These are phyloP conservation scores for Acidiella bohemica DNA, from an alignment of 495 filamentous ascomycete species.

Conservation along the genomic window DNA sequence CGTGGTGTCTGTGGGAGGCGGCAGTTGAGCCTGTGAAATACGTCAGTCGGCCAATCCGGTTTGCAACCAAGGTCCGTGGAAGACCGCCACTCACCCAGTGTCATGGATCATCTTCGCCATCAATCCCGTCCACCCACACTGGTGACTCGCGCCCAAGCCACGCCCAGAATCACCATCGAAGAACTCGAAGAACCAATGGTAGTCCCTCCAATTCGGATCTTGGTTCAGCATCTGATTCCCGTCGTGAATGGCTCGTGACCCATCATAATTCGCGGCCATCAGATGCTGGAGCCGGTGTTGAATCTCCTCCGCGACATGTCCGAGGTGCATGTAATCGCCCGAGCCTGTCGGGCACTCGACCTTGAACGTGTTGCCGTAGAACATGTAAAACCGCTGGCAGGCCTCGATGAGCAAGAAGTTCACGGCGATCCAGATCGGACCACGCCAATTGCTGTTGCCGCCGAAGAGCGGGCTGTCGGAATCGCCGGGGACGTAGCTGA, in stretches of 20 bases:
- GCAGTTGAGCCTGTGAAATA: constrained; percentile 55
- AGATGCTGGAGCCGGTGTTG: constrained; percentile 91
- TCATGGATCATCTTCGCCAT: constrained; percentile 96
- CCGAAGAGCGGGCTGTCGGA: constrained; percentile 89
- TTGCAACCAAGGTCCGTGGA: too few species aligned
- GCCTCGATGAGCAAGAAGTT: constrained; percentile 93
- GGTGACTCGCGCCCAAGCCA: constrained; percentile 83
- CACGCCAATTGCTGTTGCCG: constrained; percentile 94
- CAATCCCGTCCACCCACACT: constrained; percentile 94
- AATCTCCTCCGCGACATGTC: constrained; percentile 89
- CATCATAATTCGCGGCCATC: constrained; percentile 69
- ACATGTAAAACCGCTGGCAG: constrained; percentile 83
- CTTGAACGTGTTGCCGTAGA: constrained; percentile 76
- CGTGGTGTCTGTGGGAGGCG: constrained; percentile 86
- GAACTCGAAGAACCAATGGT: constrained; percentile 94
- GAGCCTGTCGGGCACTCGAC: constrained; percentile 91
- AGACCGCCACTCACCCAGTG: constrained; percentile 76
- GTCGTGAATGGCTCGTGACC: constrained; percentile 71
- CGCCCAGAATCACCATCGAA: constrained; percentile 87
- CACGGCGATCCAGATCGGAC: constrained; percentile 89
- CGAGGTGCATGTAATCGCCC: constrained; percentile 89
- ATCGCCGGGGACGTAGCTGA: constrained; percentile 83
- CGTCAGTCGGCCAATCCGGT: too few species aligned
- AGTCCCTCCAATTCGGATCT: constrained; percentile 82
- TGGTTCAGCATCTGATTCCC: constrained; percentile 74